Base-by-base conservation (phyloP, 257 asterid genomes). In the Solanum stenotomum region DNA sequence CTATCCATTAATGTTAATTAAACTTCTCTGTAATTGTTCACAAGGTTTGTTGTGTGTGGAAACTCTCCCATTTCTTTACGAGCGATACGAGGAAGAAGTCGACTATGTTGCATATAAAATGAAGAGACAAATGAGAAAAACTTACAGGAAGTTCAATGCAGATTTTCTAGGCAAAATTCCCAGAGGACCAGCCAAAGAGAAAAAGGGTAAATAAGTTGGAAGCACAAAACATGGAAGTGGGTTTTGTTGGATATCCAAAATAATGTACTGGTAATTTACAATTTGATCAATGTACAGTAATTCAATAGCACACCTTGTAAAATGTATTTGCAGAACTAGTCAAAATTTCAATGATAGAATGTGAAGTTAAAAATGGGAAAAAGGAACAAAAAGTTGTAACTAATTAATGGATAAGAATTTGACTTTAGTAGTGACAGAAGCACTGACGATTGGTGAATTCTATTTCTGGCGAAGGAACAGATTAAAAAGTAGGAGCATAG, bases 21-120 rank as follows among this genome's bases (percentile, higher is more conserved):
- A 72, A n/a, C 16, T 34, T 78, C 37, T 35, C 10, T 18, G 35
- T 20, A 9, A n/a, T 86, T 85, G 89, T 8, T 68, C 88, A 27
- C 67, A 71, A 94, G 96, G 94, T 20, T 40, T 92, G 85, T 88
- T 91, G 27, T 92, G 95, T 85, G 4, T 92, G 93, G 93, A 89
- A 89, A 92, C 92, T 76, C 84, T 94, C 44, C 96, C 94, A 6
- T 87, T 92, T 46, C 33, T 92, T 23, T 94, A 93, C 12, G 95
- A 94, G 75, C 56, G 42, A 86, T 93, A 91, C 61, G 94, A 92
- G 92, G 94, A 90, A 63, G 95, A 91, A 89, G 92, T 91, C 2
- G 96, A 92, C 65, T 56, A 90, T 90, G 78, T 92, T 88, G 94
- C 93, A 5, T 61, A 88, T 15, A 71, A 76, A 87, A 14, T 89